phyloP scores from a whole-genome alignment of 305 asterid genomes.

The Fraxinus nigra region DNA sequence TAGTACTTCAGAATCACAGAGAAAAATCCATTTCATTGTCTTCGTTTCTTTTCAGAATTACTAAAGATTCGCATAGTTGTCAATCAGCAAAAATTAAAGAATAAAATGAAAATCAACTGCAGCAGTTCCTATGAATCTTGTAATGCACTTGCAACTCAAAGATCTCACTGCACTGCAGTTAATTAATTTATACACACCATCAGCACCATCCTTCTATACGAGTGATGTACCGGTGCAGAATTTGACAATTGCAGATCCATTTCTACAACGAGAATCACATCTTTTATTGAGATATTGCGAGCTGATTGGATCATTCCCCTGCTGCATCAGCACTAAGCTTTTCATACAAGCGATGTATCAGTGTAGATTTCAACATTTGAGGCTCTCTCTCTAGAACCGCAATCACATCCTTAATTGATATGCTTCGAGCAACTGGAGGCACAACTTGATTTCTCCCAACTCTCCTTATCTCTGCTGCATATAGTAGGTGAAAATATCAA shows the following conservation, averaged over 20 bases:
- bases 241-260: not conserved
- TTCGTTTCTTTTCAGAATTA: not conserved
- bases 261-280: not conserved
- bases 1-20: not conserved
- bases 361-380: conserved; percentile 73
- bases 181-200: not conserved
- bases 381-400: conserved; percentile 78
- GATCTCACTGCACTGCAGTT: not conserved
- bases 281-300: not conserved
- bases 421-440: conserved; percentile 52
- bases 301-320: conserved; percentile 25
- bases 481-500: not conserved
- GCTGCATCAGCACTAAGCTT: conserved; percentile 40
- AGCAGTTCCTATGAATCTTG: not conserved
- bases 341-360: conserved; percentile 62
- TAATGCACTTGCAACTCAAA: not conserved
- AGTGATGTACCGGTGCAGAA: not conserved
- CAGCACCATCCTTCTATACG: not conserved
- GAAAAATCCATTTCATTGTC: too few relatives aligned
- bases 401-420: conserved; percentile 67
- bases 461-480: conserved; percentile 50
- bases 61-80: not conserved
- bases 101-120: not conserved
- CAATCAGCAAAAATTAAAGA: not conserved
- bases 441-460: conserved; percentile 58